These are phyloP conservation scores for Sparassis latifolia DNA, from an alignment of 1,284 basidiomycete genomes.

Conservation along the genomic window DNA sequence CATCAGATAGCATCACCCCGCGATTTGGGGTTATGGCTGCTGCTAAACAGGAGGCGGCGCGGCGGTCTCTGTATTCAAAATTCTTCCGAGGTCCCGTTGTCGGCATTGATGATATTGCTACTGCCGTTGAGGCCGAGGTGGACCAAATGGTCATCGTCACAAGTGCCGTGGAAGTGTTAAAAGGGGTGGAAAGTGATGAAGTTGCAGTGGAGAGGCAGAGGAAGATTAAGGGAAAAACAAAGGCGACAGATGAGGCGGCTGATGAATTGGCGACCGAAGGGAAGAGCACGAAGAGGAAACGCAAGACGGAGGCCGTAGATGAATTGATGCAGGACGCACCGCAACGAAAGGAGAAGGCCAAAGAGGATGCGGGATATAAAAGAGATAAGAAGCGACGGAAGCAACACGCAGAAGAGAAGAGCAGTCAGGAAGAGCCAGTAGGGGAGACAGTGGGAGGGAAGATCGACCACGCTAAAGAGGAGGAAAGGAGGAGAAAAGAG, in stretches of 20 bases:
- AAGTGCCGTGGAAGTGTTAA: neutral
- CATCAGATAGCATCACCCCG: constrained; percentile 23
- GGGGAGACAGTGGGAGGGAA: constrained; percentile 6
- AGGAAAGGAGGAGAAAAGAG: constrained; percentile 11
- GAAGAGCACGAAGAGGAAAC: neutral
- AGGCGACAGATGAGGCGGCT: neutral
- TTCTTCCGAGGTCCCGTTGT: constrained; percentile 75
- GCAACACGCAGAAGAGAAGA: constrained; percentile 13
- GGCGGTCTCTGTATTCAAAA: constrained; percentile 65
- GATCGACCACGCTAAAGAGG: neutral
- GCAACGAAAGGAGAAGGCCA: constrained; percentile 3
- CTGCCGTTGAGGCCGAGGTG: neutral
- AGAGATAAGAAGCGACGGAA: constrained; percentile 6
- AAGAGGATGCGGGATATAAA: neutral
- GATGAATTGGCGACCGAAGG: neutral
- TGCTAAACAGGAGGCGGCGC: constrained; percentile 76
- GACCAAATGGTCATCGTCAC: neutral
- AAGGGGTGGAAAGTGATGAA: neutral
- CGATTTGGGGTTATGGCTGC: constrained; percentile 51
- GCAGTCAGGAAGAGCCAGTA: constrained; percentile 1
- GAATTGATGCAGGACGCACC: constrained; percentile 1
- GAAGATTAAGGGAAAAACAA: constrained; percentile 5
- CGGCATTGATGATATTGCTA: neutral
- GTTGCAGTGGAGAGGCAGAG: constrained; percentile 9
- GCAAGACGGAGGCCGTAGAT: constrained; percentile 3